Base-by-base conservation (phyloP, 257 asterid genomes). In the Dorcoceras hygrometricum region DNA sequence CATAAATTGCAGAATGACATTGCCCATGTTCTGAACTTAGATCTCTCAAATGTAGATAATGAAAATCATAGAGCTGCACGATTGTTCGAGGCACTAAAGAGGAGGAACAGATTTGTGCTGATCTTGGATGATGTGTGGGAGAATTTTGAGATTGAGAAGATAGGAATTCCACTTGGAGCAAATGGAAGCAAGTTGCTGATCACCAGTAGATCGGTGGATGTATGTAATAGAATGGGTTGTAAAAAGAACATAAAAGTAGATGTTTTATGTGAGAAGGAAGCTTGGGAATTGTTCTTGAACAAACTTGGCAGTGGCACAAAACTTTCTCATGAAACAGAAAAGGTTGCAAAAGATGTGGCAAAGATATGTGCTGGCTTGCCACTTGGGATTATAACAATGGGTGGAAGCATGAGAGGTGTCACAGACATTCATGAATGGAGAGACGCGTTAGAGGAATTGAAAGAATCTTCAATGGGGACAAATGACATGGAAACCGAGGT, bases 381-480 rank as follows among this genome's bases (percentile, higher is more conserved):
- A 23, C 57, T 77, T 8, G 81, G 73, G 0, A 32, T 73, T 25
- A 57, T 66, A 4, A 62, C 73, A 4, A 56, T 70, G 62, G 74
- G 73, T 57, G 76, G 78, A 70, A 70, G 82, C 75, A 77, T 61
- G 76, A 73, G 73, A 29, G 76, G 74, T 26, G 68, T 62, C 53
- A 57, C 31, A 14, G 76, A 66, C 62, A 60, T 77, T 61, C 75
- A 69, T 56, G 79, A 73, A 26, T 73, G 79, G 82, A 73, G 74
- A 68, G 82, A 70, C 0, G 72, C 76, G 1, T 62, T 62, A 22
- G 68, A 79, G 67, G 76, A 79, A 66, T 34, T 75, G 57, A 69
- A 53, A 22, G 65, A 57, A 63, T 75, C 63, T 12, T 72, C 72
- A 25, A 60, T 61, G 72, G 76, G 71, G 19, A 62, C 51, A 6